These are phyloP conservation scores for Scheffersomyces lignicola DNA, from an alignment of 1,139 yeast species.

Conservation along the genomic window DNA sequence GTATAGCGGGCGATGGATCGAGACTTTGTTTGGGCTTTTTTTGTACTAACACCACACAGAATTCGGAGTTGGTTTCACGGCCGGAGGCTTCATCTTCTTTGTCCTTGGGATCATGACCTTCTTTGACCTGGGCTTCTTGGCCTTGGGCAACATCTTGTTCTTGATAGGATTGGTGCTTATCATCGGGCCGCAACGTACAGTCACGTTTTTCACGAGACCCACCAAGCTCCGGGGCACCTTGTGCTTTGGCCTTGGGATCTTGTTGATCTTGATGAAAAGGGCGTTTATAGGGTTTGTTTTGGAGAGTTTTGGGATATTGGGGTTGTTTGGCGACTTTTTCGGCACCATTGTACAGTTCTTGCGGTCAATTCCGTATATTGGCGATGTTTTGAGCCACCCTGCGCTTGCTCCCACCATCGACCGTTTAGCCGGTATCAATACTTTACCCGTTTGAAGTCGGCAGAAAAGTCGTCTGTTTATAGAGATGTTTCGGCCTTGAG, in stretches of 20 bases:
- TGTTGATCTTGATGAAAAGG: conserved; percentile 70
- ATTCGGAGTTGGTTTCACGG: conserved; percentile 92
- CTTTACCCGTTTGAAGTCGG: conserved; percentile 31
- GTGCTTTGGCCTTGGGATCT: conserved; percentile 73
- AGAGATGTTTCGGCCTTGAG: too few species aligned
- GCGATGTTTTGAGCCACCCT: conserved; percentile 83
- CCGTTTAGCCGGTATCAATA: conserved; percentile 46
- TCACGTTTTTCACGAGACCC: conserved; percentile 83
- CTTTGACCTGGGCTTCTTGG: conserved; percentile 86
- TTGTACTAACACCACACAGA: conserved; percentile 45
- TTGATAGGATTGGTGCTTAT: conserved; percentile 79
- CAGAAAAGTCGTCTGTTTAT: too few species aligned
- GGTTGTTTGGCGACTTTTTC: conserved; percentile 88
- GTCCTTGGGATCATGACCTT: conserved; percentile 80
- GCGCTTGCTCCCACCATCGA: conserved; percentile 70
- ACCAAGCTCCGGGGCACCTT: conserved; percentile 83
- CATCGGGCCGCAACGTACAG: conserved; percentile 84
- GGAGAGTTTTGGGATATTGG: conserved; percentile 85
- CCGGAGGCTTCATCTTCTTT: conserved; percentile 79
- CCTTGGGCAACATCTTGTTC: conserved; percentile 84
- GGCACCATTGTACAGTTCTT: conserved; percentile 89
- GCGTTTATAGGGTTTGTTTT: conserved; percentile 83
- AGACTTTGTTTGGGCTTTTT: conserved; percentile 1
- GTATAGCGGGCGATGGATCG: conserved; percentile 22
- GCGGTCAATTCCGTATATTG: conserved; percentile 84